These are phyloP conservation scores for Apiospora phragmitis DNA, from an alignment of 2,329 filamentous ascomycete species.

Conservation along the genomic window DNA sequence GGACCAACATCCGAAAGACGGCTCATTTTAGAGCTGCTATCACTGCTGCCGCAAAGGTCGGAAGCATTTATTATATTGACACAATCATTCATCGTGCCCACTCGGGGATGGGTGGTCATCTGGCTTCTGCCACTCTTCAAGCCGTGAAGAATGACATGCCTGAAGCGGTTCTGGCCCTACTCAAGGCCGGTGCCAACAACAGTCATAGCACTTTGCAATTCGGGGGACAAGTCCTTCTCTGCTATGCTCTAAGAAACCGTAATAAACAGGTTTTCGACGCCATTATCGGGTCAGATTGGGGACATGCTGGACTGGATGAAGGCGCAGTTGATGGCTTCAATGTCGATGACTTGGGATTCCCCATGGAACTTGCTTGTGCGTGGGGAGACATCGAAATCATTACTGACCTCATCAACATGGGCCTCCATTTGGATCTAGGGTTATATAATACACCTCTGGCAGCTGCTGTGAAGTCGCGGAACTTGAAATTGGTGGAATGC, in stretches of 20 bases:
- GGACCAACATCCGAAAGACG: not conserved
- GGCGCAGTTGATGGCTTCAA: too few relatives aligned
- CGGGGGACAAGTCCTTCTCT: too few relatives aligned
- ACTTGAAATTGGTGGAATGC: not conserved
- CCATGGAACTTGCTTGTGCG: not conserved
- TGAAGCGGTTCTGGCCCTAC: not conserved
- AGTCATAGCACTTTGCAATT: too few relatives aligned
- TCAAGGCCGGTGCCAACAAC: not conserved
- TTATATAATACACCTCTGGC: not conserved
- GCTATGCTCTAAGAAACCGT: not conserved
- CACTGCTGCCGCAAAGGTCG: not conserved
- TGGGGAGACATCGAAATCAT: not conserved
- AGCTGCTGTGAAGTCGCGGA: not conserved
- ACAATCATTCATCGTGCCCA: too few relatives aligned
- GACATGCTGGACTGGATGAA: too few relatives aligned
- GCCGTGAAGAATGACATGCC: not conserved
- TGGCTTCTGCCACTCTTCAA: fast-evolving
- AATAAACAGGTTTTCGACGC: not conserved
- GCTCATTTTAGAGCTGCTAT: not conserved
- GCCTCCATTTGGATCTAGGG: not conserved
- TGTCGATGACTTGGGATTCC: not conserved
- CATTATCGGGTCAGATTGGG: not conserved
- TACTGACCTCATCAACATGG: not conserved
- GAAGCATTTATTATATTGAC: not conserved
- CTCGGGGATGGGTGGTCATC: fast-evolving